Percentiles rank a stretch among this genome's conserved stretches.
Conservation (phyloP, 139 green algal genomes). For the Volvox reticuliferus region DNA sequence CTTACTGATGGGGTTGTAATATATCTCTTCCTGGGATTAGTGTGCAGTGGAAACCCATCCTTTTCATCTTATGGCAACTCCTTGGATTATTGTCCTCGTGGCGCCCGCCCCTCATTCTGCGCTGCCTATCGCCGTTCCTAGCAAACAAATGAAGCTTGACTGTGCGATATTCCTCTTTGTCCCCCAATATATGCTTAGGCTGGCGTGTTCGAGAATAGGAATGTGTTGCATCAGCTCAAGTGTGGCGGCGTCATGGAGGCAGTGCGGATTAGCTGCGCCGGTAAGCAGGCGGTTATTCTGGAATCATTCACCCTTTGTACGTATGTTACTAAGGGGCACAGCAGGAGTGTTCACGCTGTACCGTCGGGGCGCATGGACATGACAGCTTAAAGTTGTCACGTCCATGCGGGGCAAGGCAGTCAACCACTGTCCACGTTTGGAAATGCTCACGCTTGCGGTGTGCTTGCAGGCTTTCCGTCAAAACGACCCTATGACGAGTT, state of each 20-base stretch:
- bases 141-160: no score
- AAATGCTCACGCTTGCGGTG: neutral
- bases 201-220: slow-evolving; percentile 90
- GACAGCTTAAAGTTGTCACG: neutral
- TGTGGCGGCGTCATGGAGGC: slow-evolving; percentile 98
- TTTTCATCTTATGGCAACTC: no score
- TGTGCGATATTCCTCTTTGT: no score
- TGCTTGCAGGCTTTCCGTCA: slow-evolving; percentile 87
- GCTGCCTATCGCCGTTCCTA: no score
- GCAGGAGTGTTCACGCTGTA: no score
- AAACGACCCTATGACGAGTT: slow-evolving; percentile 92
- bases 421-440: neutral
- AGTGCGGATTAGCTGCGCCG: slow-evolving; percentile 95
- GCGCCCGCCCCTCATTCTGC: no score
- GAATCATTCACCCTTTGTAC: no score
- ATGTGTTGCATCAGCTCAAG: slow-evolving; percentile 97
- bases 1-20: no score
- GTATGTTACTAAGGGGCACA: neutral
- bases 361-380: neutral
- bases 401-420: neutral
- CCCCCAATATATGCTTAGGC: slow-evolving; percentile 52
- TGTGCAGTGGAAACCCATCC: no score
- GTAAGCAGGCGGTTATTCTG: slow-evolving; percentile 9
- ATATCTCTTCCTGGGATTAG: no score
- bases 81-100: no score